Evolutionary conservation across 495 filamentous ascomycete genomes (phyloP), one percentile per base, ranked within the genome.

Genomic region (Daldinia decipiens): DNA sequence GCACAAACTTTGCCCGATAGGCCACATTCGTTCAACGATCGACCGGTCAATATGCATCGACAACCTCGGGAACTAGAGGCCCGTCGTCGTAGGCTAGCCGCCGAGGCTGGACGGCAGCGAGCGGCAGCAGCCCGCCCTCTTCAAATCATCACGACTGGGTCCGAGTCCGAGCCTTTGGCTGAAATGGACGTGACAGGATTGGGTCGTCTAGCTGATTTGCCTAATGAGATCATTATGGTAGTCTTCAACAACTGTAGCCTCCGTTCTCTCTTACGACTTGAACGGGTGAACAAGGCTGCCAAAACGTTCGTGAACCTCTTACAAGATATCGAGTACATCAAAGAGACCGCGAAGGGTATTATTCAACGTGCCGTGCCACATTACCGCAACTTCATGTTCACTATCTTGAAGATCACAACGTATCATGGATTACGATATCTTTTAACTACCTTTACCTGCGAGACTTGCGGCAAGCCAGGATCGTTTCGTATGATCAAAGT

Each of bases 401-500:
- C 56, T 9, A 65, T 73, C 36, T 38, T 73, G 32, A 73, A 73
- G 51, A 73, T 73, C 29, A 68, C 56, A 1, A 65, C 65, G 4
- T 69, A 68, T 39, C 26, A 54, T 11, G 56, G 75, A 38, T 40
- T 55, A 34, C 55, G 63, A 45, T 29, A 58, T 2, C 62, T 74
- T 7, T 34, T 72, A 5, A 65, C 68, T 24, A 55, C 45, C 40
- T 66, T 58, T 38, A 47, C 39, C 11, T 59, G 65, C 15, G 70
- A 56, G 39, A 19, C 24, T 6, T 74, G 72, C 5, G 31, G 65
- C 47, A 59, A 71, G 26, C 45, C 75, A 6, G 63, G 66, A 24
- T 59, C 40, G 19, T 68, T 75, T 39, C 64, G 69, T 13, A 77
- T 77, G 43, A 47, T 32, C 11, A 66, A 62, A 34, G 62, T 78